Evolutionary conservation across 2,329 filamentous ascomycete species (phyloP).

Genomic region (Nigrospora sphaerica): DNA sequence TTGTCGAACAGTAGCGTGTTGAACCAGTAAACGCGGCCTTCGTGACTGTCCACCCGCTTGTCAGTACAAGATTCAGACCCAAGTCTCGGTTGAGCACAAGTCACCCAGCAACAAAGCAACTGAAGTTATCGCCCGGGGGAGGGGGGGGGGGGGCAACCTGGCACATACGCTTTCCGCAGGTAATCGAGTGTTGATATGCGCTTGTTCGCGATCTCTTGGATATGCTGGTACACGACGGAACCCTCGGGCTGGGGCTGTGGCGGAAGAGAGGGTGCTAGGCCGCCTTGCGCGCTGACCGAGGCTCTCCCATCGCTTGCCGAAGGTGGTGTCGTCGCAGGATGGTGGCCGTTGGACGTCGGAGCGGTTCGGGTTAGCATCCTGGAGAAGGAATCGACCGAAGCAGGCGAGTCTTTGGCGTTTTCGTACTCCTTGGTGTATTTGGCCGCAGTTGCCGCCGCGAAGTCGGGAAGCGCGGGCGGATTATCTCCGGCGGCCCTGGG

Average conservation of each 20-base stretch:
- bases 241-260: constrained; percentile 35
- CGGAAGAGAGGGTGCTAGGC: constrained; percentile 7
- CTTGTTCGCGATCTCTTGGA: constrained; percentile 84
- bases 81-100: no score
- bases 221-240: constrained; percentile 48
- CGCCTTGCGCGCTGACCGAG: background rate
- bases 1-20: constrained; percentile 92
- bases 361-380: constrained; percentile 38
- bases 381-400: constrained; percentile 28
- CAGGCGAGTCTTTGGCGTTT: constrained; percentile 20
- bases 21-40: constrained; percentile 95
- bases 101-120: no score
- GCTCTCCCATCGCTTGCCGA: constrained; percentile 9
- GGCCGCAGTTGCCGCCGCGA: constrained; percentile 41
- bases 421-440: constrained; percentile 29
- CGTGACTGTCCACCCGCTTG: constrained; percentile 55
- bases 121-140: no score
- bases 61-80: background rate
- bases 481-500: constrained; percentile 34
- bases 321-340: constrained; percentile 15
- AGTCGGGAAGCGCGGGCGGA: constrained; percentile 48
- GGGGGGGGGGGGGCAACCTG: background rate
- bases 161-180: constrained; percentile 75
- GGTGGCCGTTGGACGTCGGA: constrained; percentile 24
- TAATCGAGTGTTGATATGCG: constrained; percentile 93